Evolutionary conservation across 2,329 filamentous ascomycete genomes (phyloP).

Genomic region (Pyrenochaeta sp.): DNA sequence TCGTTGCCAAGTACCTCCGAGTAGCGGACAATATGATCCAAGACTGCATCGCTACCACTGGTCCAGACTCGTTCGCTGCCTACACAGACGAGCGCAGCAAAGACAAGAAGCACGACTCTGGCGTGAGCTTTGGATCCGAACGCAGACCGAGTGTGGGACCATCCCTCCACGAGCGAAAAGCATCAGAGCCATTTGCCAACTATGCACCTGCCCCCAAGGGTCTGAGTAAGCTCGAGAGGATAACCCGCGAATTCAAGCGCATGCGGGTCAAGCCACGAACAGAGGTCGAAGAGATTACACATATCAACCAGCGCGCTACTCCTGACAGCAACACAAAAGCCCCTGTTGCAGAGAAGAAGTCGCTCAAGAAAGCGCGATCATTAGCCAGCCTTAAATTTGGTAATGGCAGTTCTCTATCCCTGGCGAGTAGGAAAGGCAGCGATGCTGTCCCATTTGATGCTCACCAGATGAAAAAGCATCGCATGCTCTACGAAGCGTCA

Average conservation of each 20-base stretch:
- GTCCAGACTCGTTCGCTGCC: conserved; percentile 45
- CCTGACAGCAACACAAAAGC: conserved; percentile 23
- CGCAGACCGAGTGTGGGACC: conserved; percentile 40
- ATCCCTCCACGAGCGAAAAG: conserved; percentile 35
- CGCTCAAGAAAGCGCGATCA: conserved; percentile 48
- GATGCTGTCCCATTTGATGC: conserved; percentile 44
- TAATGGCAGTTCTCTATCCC: conserved; percentile 42
- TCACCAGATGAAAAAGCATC: conserved; percentile 48
- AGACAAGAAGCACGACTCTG: conserved; percentile 69
- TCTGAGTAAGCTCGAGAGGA: conserved; percentile 65
- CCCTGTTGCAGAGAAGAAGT: conserved; percentile 40
- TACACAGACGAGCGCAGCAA: conserved; percentile 49
- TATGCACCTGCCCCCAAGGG: conserved; percentile 35
- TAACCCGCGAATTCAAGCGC: conserved; percentile 66
- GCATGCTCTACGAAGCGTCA: conserved; percentile 45
- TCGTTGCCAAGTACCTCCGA: conserved; percentile 66
- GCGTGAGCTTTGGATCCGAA: conserved; percentile 65
- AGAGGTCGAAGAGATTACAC: conserved; percentile 60
- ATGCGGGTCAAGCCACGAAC: conserved; percentile 63
- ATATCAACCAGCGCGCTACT: conserved; percentile 33
- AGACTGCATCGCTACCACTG: conserved; percentile 62
- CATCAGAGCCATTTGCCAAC: conserved; percentile 25
- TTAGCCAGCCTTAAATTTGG: conserved; percentile 41
- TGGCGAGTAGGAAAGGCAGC: conserved; percentile 44
- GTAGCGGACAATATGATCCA: conserved; percentile 68